phyloP scores from a whole-genome alignment of 345 rosid species.

The Eucalyptus grandis region DNA sequence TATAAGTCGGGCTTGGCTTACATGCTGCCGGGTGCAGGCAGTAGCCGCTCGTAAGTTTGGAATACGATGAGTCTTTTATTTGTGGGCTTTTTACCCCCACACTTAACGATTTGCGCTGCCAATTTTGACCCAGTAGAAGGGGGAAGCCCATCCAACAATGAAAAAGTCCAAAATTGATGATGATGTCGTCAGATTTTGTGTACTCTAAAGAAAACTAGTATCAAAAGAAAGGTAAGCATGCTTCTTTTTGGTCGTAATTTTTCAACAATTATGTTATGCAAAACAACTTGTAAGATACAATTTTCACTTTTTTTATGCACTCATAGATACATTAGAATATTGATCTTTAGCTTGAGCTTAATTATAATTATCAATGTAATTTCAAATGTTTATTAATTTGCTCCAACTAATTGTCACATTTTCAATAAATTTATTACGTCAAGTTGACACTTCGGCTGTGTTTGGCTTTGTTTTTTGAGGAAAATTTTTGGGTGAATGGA shows the following conservation, averaged over 20 bases:
- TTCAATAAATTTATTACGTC: not conserved
- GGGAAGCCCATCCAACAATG: not conserved
- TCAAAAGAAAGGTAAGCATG: not conserved
- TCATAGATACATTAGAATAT: not conserved
- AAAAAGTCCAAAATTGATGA: not conserved
- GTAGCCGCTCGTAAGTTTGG: not conserved
- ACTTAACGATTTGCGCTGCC: not conserved
- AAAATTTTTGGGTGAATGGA: not conserved
- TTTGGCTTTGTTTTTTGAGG: not conserved
- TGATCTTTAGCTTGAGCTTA: not conserved
- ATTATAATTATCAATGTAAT: not conserved
- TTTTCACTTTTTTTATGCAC: not conserved
- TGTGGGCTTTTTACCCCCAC: not conserved
- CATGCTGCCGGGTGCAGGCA: not conserved
- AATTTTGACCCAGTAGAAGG: not conserved
- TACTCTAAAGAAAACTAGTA: not conserved
- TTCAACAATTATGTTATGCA: not conserved
- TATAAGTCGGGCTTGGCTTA: not conserved
- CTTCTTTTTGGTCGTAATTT: not conserved
- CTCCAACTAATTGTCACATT: accelerated
- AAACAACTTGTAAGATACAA: not conserved
- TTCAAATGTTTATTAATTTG: not conserved
- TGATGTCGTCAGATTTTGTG: not conserved
- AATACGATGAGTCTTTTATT: not conserved
- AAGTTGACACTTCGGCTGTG: not conserved